Evolutionary conservation across 1,284 basidiomycete species (phyloP).

Genomic region (Spongispora temasekensis): DNA sequence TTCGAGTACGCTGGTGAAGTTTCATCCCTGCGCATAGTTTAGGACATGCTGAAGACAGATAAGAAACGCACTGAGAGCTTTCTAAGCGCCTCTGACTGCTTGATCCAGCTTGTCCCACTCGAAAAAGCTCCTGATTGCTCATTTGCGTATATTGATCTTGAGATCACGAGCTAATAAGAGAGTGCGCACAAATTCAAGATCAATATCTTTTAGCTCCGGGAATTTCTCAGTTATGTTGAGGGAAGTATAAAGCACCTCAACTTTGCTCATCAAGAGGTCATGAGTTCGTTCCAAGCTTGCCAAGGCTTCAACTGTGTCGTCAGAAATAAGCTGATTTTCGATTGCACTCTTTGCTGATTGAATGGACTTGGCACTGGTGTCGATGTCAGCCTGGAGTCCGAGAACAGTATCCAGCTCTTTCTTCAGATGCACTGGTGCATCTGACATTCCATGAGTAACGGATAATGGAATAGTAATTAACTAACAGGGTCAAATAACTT

Average conservation of each 20-base stretch:
- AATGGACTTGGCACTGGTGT: conserved; percentile 27
- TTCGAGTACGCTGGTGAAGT: conserved; percentile 4
- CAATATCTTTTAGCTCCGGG: neutral
- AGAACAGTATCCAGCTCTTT: conserved; percentile 39
- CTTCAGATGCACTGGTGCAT: conserved; percentile 36
- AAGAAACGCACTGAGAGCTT: neutral
- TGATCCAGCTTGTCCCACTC: neutral
- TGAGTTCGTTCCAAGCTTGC: neutral
- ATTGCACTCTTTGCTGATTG: conserved; percentile 10
- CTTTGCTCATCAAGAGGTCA: neutral
- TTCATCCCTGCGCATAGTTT: neutral
- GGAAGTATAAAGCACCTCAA: neutral
- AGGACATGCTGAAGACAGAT: too few species aligned
- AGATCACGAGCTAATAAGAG: neutral
- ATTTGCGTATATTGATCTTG: neutral
- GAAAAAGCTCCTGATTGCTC: neutral
- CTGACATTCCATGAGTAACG: conserved; percentile 13
- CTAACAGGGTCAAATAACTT: neutral
- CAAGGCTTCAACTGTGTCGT: neutral
- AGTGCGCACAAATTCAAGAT: neutral
- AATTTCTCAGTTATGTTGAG: neutral
- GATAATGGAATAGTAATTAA: neutral
- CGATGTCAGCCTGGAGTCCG: conserved; percentile 36
- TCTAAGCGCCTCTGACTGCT: neutral
- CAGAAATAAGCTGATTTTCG: neutral